phyloP scores from a whole-genome alignment of 169 alveolate species.

The Cytauxzoon felis region DNA sequence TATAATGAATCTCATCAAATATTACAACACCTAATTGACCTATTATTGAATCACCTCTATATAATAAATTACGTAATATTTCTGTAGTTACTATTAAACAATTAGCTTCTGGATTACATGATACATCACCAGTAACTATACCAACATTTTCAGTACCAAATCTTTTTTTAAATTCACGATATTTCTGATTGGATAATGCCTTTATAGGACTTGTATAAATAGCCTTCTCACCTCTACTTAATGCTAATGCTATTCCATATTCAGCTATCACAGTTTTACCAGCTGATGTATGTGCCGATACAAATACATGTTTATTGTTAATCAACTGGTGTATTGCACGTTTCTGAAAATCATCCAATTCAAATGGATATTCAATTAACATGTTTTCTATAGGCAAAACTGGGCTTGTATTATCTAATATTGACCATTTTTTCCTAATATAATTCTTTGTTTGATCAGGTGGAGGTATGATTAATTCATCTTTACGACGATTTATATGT shows the following conservation, averaged over 20 bases:
- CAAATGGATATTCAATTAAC: slow-evolving; percentile 87
- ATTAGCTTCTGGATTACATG: slow-evolving; percentile 90
- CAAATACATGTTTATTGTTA: slow-evolving; percentile 90
- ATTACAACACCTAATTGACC: slow-evolving; percentile 93
- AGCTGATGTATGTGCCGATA: slow-evolving; percentile 99
- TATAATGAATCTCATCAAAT: slow-evolving; percentile 98
- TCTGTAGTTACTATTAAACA: slow-evolving; percentile 98
- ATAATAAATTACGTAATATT: slow-evolving; percentile 89
- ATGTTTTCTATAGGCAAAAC: slow-evolving; percentile 51
- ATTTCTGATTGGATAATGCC: slow-evolving; percentile 97
- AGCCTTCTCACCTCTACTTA: slow-evolving; percentile 87
- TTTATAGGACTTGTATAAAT: slow-evolving; percentile 98
- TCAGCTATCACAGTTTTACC: slow-evolving; percentile 98
- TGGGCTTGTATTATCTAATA: slow-evolving; percentile 59
- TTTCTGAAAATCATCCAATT: slow-evolving; percentile 94
- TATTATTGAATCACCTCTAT: slow-evolving; percentile 79
- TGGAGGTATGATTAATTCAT: slow-evolving; percentile 26
- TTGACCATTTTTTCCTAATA: slow-evolving; percentile 72
- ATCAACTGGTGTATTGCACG: slow-evolving; percentile 91
- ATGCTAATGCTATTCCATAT: slow-evolving; percentile 96
- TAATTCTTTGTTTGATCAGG: slow-evolving; percentile 52
- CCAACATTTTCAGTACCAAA: slow-evolving; percentile 87
- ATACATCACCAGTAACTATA: slow-evolving; percentile 97
- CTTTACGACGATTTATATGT: too few species aligned
- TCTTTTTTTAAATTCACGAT: slow-evolving; percentile 84